Conservation (phyloP, 352 stramenopile species). For the Phytophthora citrophthora region DNA sequence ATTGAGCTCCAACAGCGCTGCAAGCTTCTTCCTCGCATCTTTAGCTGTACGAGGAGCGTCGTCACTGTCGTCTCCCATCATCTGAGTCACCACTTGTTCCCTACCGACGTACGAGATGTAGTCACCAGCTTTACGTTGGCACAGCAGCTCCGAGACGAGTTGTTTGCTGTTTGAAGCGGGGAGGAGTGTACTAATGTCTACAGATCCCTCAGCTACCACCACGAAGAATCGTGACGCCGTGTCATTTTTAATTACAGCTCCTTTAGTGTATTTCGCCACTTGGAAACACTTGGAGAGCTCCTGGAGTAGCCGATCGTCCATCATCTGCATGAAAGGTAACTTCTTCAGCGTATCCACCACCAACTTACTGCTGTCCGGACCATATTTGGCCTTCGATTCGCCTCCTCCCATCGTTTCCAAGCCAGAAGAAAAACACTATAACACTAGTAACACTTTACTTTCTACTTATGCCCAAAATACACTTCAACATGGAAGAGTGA, state of each 20-base stretch:
- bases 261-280: conserved; percentile 48
- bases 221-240: conserved; percentile 50
- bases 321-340: conserved; percentile 70
- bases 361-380: conserved; percentile 26
- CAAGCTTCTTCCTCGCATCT: conserved; percentile 53
- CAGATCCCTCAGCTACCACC: conserved; percentile 59
- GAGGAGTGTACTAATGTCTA: conserved; percentile 65
- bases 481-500: neutral
- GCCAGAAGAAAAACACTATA: neutral
- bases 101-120: conserved; percentile 64
- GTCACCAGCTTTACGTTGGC: conserved; percentile 58
- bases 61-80: conserved; percentile 42
- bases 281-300: conserved; percentile 72
- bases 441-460: neutral
- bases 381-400: conserved; percentile 21
- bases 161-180: conserved; percentile 50
- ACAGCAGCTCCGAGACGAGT: conserved; percentile 61
- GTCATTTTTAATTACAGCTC: conserved; percentile 56
- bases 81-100: conserved; percentile 52
- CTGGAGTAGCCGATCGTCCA: conserved; percentile 55
- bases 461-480: neutral
- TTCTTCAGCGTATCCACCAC: conserved; percentile 55
- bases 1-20: conserved; percentile 66
- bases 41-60: conserved; percentile 24
- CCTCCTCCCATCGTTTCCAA: conserved; percentile 11